Base-by-base conservation (phyloP, 805 yeast species). In the Monosporozyma yasuniensis region DNA sequence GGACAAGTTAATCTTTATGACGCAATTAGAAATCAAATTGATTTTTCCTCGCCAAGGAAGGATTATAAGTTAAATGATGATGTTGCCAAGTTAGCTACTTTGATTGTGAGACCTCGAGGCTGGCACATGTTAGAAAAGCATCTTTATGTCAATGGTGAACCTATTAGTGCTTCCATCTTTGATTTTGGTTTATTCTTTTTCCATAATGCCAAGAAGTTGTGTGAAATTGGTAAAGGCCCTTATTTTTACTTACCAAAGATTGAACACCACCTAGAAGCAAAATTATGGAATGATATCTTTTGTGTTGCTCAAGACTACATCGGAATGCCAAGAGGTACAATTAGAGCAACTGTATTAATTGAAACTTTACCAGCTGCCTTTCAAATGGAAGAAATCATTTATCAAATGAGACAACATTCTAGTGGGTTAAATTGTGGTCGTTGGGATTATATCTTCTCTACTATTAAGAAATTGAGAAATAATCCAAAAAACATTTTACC, bases 381-480 rank as follows among this genome's bases (percentile, higher is more conserved):
- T 76, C 93, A 85, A 69, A 80, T 85, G 83, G 90, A 85, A 63
- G 93, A 85, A 68, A 84, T 85, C 57, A 77, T 85, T 60, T 85
- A 80, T 63, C 85, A 84, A 61, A 73, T 85, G 62, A 75, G 89
- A 67, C 81, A 79, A 48, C 93, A 85, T 66, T 82, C 85, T 48
- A 77, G 85, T 8, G 95, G 91, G 51, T 75, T 85, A 67, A 85
- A 85, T 71, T 85, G 93, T 75, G 95, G 95, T 60, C 78, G 95
- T 71, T 85, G 93, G 91, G 95, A 85, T 69, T 85, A 85, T 70
- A 84, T 85, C 69, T 85, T 85, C 71, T 80, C 86, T 41, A 83
- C 87, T 54, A 84, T 85, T 67, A 85, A 85, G 69, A 74, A 84
- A 42, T 75, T 85, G 56, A 78, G 89, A 70, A 83, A 81, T 68